These are phyloP conservation scores for Solanum arcanum DNA, from an alignment of 257 asterid genomes.

Conservation along the genomic window DNA sequence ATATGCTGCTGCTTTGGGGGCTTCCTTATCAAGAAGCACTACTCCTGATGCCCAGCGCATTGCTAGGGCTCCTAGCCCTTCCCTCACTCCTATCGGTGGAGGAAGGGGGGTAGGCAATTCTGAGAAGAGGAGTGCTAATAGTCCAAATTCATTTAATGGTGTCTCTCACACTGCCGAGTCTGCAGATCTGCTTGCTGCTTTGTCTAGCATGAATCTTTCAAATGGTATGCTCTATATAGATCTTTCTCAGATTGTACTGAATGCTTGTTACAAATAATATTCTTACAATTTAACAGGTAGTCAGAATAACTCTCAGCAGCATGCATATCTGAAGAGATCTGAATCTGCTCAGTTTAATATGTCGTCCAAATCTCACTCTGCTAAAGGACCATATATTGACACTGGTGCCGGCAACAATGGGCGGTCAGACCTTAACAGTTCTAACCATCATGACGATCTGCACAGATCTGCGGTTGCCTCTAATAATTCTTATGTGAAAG, in stretches of 20 bases:
- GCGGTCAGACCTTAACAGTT: constrained; percentile 1
- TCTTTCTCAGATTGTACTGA: constrained; percentile 28
- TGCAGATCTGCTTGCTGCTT: constrained; percentile 66
- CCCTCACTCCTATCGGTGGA: constrained; percentile 85
- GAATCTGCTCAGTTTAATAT: constrained; percentile 30
- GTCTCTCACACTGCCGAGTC: constrained; percentile 43
- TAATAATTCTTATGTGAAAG: constrained; percentile 42
- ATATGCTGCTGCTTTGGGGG: constrained; percentile 87
- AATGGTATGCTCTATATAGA: constrained; percentile 39
- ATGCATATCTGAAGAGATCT: constrained; percentile 25
- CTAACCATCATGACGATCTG: constrained; percentile 29
- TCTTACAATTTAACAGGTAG: constrained; percentile 38
- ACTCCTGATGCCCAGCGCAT: constrained; percentile 89
- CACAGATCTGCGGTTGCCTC: constrained; percentile 31
- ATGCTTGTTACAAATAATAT: not conserved
- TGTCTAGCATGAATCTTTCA: constrained; percentile 73
- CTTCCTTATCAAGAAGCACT: constrained; percentile 84
- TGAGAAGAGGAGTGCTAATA: constrained; percentile 49
- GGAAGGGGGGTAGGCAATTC: constrained; percentile 48
- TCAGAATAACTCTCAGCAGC: constrained; percentile 45
- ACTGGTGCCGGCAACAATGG: constrained; percentile 23
- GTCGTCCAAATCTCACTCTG: constrained; percentile 19
- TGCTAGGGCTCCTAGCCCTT: constrained; percentile 87
- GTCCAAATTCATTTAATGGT: constrained; percentile 48
- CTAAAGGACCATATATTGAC: constrained; percentile 18